Percentiles rank a stretch among this genome's conserved stretches.
Evolutionary conservation across 371 early-diverging fungal species (phyloP).

Genomic region (Mortierella polycephala): DNA sequence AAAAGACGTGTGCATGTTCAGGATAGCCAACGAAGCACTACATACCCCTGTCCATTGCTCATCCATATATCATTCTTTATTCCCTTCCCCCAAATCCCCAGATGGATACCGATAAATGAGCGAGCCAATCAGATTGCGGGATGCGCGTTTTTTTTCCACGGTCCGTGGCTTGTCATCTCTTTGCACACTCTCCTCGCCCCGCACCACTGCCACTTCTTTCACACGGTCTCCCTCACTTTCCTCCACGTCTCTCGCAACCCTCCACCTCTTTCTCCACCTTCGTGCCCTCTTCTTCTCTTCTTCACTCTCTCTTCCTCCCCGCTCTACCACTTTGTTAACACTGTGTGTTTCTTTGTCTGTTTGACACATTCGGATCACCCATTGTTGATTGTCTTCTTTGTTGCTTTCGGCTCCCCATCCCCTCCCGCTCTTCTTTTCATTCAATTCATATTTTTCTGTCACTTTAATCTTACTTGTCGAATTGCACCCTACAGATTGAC

Average conservation of each 20-base stretch:
- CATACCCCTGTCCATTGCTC: not conserved
- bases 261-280: not conserved
- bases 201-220: not conserved
- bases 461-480: not conserved
- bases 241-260: not conserved
- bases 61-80: not conserved
- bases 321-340: not conserved
- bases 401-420: not conserved
- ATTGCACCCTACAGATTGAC: no score
- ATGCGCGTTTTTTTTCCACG: constrained; percentile 24
- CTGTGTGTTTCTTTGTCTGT: constrained; percentile 3
- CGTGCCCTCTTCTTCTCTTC: not conserved
- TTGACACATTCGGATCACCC: not conserved
- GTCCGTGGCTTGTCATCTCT: not conserved
- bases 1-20: no score
- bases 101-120: no score
- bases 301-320: not conserved
- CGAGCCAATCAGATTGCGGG: constrained; percentile 25
- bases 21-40: not conserved
- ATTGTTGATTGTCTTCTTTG: not conserved
- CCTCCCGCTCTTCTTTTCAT: not conserved
- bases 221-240: not conserved
- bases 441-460: not conserved
- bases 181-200: not conserved
- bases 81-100: constrained; percentile 2